A percentile compares a stretch with the other conserved stretches of the same genome.
Conservation (phyloP, 352 stramenopile species). For the Globisporangium emineosum region DNA sequence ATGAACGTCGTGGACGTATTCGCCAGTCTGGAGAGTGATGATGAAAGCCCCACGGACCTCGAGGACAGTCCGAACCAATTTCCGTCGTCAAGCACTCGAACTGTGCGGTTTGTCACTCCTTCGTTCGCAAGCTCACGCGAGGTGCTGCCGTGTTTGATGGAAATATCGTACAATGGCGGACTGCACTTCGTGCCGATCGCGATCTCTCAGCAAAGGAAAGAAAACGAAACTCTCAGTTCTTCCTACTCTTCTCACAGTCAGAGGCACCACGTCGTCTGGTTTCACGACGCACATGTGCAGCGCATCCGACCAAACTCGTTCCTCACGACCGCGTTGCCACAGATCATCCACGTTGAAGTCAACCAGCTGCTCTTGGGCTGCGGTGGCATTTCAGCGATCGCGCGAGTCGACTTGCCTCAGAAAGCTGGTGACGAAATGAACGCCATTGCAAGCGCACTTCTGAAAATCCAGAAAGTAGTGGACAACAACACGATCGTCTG, state of each 20-base stretch:
- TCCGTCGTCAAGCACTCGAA: not conserved
- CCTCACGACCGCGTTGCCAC: slow-evolving; percentile 29
- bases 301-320: slow-evolving; percentile 57
- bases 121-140: slow-evolving; percentile 17
- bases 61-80: not conserved
- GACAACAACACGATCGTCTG: slow-evolving; percentile 28
- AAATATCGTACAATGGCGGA: slow-evolving; percentile 62
- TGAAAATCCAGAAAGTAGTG: slow-evolving; percentile 28
- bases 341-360: slow-evolving; percentile 39
- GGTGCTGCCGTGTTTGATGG: slow-evolving; percentile 33
- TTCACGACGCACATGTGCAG: slow-evolving; percentile 38
- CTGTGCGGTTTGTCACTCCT: slow-evolving; percentile 29
- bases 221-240: not conserved
- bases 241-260: not conserved
- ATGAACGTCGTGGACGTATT: not conserved
- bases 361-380: slow-evolving; percentile 24
- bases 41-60: not conserved
- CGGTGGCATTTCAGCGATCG: slow-evolving; percentile 12
- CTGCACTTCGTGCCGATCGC: slow-evolving; percentile 37
- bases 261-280: slow-evolving; percentile 37
- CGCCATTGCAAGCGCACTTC: slow-evolving; percentile 15
- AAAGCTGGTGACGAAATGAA: slow-evolving; percentile 10
- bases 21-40: not conserved
- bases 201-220: slow-evolving; percentile 13
- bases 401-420: slow-evolving; percentile 9